These are phyloP conservation scores for Globisporangium echinulatum DNA, from an alignment of 352 stramenopile species.

Conservation along the genomic window DNA sequence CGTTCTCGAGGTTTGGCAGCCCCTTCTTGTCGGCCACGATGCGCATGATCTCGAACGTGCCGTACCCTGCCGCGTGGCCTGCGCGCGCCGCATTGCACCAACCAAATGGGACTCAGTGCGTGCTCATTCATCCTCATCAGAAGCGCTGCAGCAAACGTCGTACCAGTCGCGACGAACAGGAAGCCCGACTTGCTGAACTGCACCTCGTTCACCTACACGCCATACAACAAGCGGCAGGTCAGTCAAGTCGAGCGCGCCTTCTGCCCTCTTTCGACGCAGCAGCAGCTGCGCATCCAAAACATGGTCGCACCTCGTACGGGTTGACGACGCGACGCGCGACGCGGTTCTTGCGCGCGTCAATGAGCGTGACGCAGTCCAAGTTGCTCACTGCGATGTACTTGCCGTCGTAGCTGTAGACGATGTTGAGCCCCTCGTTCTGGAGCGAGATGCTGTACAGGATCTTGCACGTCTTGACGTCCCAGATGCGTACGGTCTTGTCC, in stretches of 20 bases:
- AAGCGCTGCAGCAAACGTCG: background rate
- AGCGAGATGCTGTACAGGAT: slow-evolving; percentile 74
- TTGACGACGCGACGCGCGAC: slow-evolving; percentile 75
- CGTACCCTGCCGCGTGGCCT: slow-evolving; percentile 66
- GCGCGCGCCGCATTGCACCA: background rate
- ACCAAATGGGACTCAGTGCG: too few relatives aligned
- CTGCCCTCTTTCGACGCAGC: background rate
- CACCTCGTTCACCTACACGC: slow-evolving; percentile 53
- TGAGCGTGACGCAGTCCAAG: slow-evolving; percentile 66
- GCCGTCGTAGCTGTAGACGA: slow-evolving; percentile 73
- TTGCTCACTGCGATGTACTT: slow-evolving; percentile 81
- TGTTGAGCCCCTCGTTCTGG: slow-evolving; percentile 65
- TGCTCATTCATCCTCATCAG: too few relatives aligned
- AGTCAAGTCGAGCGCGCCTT: too few relatives aligned
- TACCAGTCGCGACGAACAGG: slow-evolving; percentile 69
- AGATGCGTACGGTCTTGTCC: slow-evolving; percentile 83
- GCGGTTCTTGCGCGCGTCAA: slow-evolving; percentile 78
- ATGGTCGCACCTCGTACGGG: slow-evolving; percentile 43
- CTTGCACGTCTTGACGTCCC: slow-evolving; percentile 75
- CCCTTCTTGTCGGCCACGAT: slow-evolving; percentile 72
- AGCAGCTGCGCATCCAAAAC: background rate
- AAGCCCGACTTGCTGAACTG: slow-evolving; percentile 77
- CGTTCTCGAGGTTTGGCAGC: slow-evolving; percentile 74
- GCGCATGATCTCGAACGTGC: slow-evolving; percentile 82
- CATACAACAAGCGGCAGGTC: background rate